Base-by-base conservation (phyloP, 768 basidiomycete genomes). In the Lentinula sp. region DNA sequence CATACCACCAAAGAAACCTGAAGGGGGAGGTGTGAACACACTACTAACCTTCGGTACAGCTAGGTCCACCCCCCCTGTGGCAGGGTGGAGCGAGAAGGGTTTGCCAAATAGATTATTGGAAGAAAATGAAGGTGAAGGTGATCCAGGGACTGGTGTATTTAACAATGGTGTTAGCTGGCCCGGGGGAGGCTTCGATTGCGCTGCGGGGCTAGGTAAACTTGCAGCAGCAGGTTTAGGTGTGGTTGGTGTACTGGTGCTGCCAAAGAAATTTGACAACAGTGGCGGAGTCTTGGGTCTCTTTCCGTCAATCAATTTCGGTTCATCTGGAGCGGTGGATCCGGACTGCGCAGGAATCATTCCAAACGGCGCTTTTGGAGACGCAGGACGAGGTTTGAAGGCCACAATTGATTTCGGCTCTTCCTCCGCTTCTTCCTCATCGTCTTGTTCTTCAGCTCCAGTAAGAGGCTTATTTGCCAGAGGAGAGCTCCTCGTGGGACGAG, bases 401-500 rank as follows among this genome's bases (percentile, higher is more conserved):
- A 8, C 69, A 57, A 61, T 66, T 67, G 20, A 65, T 60, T 53
- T 46, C 61, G 15, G 35, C 50, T 12, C 48, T 5, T 37, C 49
- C 23, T 33, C 53, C 13, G 43, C 37, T 39, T 72, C 71, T 16
- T 72, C 72, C 10, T 75, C 77, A 37, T 79, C 79, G 12, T 74
- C 75, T 8, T 28, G 28, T 28, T 81, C 80, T 10, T 72, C 73
- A 5, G 66, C 75, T n/a, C 49, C 50, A 4, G 50, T 49, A 61
- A 28, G 64, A 63, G 84, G 75, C 5, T 79, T 76, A 60, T 72
- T 84, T 4, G 90, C 86, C 53, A 92, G 75, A 1, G 91, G 91
- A 3, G 91, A 91, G 65, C 91, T 92, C n/a, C 88, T 84, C 3
- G 79, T 71, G 0, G 90, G 90, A 6, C 86, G 82, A 7, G 88